Conservation (phyloP, 768 basidiomycete genomes). For the Mycena crocata region DNA sequence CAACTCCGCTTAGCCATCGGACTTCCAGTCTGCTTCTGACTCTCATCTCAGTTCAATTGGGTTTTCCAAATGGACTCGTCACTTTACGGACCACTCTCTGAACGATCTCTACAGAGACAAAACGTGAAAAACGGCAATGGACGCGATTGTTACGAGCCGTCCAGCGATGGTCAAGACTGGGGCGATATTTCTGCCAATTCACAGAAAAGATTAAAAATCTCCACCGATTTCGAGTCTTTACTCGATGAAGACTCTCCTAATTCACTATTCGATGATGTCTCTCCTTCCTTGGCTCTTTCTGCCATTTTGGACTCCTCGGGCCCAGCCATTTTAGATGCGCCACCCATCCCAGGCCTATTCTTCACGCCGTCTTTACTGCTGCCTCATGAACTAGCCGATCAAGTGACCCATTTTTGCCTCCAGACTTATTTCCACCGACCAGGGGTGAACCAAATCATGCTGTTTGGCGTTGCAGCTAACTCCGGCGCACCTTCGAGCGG, state of each 20-base stretch:
- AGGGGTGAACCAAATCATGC: constrained; percentile 84
- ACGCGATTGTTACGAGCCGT: no score
- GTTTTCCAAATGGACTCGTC: no score
- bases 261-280: constrained; percentile 20
- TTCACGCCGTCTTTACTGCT: constrained; percentile 65
- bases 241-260: constrained; percentile 5
- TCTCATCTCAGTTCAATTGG: no score
- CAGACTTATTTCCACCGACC: constrained; percentile 63
- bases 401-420: constrained; percentile 64
- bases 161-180: no score
- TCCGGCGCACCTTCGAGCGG: constrained; percentile 45
- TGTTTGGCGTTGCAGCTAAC: constrained; percentile 64
- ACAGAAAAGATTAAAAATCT: constrained; percentile 5
- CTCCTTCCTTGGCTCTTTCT: background rate
- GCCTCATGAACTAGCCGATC: constrained; percentile 62
- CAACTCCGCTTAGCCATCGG: no score
- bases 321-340: constrained; percentile 51
- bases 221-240: background rate
- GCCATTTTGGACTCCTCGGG: background rate
- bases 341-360: constrained; percentile 75
- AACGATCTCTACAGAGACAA: no score
- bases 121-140: no score
- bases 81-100: no score
- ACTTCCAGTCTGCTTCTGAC: no score
- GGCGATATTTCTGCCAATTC: no score